Percentiles rank a stretch among this genome's conserved stretches.
These are phyloP conservation scores for Theileria sp. DNA, from an alignment of 169 alveolate species.

Conservation along the genomic window DNA sequence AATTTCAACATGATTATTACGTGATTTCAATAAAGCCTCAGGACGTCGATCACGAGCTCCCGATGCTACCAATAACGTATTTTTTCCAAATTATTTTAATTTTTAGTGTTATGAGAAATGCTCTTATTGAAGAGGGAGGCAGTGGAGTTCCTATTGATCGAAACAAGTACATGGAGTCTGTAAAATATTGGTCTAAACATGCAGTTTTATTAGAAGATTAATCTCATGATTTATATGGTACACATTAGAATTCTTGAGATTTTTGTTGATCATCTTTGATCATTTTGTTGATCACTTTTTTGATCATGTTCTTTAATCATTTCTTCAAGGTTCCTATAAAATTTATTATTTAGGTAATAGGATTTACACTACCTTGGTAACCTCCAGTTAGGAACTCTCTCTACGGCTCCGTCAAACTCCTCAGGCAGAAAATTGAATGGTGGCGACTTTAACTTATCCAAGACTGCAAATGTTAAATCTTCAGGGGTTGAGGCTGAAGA, in stretches of 20 bases:
- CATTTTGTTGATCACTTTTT: slow-evolving; percentile 15
- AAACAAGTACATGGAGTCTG: slow-evolving; percentile 88
- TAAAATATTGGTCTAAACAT: slow-evolving; percentile 93
- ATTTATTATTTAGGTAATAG: background rate
- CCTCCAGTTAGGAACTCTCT: slow-evolving; percentile 80
- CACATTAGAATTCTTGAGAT: background rate
- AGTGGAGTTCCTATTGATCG: slow-evolving; percentile 94
- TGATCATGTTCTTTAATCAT: slow-evolving; percentile 65
- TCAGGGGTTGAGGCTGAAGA: slow-evolving; percentile 85
- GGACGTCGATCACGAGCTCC: slow-evolving; percentile 84
- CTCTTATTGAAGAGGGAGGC: slow-evolving; percentile 96
- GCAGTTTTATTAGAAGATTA: slow-evolving; percentile 68
- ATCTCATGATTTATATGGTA: background rate
- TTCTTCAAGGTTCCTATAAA: slow-evolving; percentile 53
- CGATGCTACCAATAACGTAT: slow-evolving; percentile 95
- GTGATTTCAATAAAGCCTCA: slow-evolving; percentile 73
- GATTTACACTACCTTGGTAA: slow-evolving; percentile 62
- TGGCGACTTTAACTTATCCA: slow-evolving; percentile 41
- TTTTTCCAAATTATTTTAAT: background rate
- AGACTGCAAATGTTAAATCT: slow-evolving; percentile 68
- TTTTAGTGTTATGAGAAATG: slow-evolving; percentile 88
- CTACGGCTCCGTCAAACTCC: slow-evolving; percentile 68
- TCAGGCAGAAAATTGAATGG: slow-evolving; percentile 62
- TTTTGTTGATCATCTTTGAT: slow-evolving; percentile 57
- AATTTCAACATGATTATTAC: slow-evolving; percentile 61